Evolutionary conservation across 73 alveolate species (phyloP), one percentile per base, ranked within the genome.

Genomic region (Paramecium primaurelia): DNA sequence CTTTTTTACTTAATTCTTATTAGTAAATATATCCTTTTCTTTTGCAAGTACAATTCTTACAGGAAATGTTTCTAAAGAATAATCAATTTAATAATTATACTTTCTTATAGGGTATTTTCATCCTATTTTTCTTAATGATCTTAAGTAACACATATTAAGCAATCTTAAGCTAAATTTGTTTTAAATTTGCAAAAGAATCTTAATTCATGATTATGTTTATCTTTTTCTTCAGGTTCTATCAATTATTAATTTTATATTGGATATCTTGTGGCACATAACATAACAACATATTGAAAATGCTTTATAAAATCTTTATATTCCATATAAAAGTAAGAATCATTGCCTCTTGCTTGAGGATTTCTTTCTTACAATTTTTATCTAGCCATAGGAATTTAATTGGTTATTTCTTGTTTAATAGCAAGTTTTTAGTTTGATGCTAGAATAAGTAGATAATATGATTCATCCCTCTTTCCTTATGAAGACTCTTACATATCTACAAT

Each of bases 1-100:
- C 73, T 80, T 80, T 18, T 47, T 80, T 7, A 80, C 73, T 45
- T 80, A 36, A 80, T 25, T 49, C 30, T 80, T 80, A 80, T 80
- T 80, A 28, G 91, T 45, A 49, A 42, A 80, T 2, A 80, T 20
- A 28, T 80, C 91, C 49, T 80, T 80, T 80, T 80, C 91, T 26
- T 47, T 80, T 6, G 91, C 91, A 9, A 80, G 58, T 3, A 80
- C 91, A 22, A 80, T 80, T 80, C 91, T 40, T 2, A 80, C 45
- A 26, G 91, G 91, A 25, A 73, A 80, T 44, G 71, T 44, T 44
- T 80, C 75, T 45, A 80, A n/a, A 25, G 8, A 1, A 40, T 32
- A 37, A 32, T 32, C 8, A 14, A 75, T 6, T 37, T 8, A 59
- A 3, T 6, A 34, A 12, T 8, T 11, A 12, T 68, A 40, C 68